Evolutionary conservation across 208 protist species (phyloP).

Genomic region (Naegleria fowleri): DNA sequence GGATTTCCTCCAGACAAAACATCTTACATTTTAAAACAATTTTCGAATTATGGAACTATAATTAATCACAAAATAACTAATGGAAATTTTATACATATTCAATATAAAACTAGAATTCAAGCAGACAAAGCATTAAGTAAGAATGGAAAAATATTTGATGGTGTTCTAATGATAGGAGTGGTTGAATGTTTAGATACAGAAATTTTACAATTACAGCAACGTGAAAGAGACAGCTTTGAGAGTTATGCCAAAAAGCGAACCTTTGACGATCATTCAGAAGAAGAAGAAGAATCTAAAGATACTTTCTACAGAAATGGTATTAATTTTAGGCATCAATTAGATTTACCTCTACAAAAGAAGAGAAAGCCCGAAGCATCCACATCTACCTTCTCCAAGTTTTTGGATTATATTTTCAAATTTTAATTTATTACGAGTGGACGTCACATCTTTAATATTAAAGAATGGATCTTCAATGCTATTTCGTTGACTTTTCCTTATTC

Average conservation of each 20-base stretch:
- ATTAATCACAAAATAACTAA: not conserved
- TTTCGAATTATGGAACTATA: not conserved
- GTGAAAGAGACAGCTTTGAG: not conserved
- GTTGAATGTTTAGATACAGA: not conserved
- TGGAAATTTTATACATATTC: conserved; percentile 15
- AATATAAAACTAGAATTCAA: not conserved
- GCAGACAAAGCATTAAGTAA: conserved; percentile 2
- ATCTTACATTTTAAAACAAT: not conserved
- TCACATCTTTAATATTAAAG: too few relatives aligned
- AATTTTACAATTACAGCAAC: not conserved
- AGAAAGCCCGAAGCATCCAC: not conserved
- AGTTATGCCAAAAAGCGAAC: not conserved
- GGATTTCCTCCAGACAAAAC: not conserved
- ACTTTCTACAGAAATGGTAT: not conserved
- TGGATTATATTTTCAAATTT: conserved; percentile 1
- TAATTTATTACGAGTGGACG: not conserved
- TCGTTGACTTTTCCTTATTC: not conserved
- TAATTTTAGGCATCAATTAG: not conserved
- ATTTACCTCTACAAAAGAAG: not conserved
- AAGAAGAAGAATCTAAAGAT: not conserved
- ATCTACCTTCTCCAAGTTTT: not conserved
- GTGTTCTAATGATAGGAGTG: not conserved
- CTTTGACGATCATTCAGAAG: not conserved
- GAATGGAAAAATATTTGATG: conserved; percentile 8
- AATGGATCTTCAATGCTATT: too few relatives aligned